phyloP scores from a whole-genome alignment of 2,329 filamentous ascomycete genomes.

The Aspergillus sp. region DNA sequence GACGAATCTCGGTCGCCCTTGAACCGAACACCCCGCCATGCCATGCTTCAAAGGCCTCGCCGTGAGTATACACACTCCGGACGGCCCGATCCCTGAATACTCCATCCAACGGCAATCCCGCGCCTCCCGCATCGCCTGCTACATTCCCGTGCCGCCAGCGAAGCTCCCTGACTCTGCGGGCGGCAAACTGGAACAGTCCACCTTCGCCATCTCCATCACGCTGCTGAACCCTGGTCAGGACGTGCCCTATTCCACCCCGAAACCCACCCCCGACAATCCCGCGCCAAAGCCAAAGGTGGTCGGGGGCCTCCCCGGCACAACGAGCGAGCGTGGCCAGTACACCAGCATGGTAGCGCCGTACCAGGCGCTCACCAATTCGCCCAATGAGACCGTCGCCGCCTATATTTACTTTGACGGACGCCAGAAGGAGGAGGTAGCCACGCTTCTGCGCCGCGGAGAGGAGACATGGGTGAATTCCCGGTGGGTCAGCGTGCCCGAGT shows the following conservation, averaged over 20 bases:
- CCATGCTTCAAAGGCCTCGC: slow-evolving; percentile 99
- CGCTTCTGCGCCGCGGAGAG: slow-evolving; percentile 83
- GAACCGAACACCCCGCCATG: slow-evolving; percentile 48
- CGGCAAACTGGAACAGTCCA: slow-evolving; percentile 83
- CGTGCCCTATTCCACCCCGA: slow-evolving; percentile 89
- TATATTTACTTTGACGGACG: slow-evolving; percentile 99
- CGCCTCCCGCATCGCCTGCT: slow-evolving; percentile 88
- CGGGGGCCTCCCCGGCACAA: slow-evolving; percentile 61
- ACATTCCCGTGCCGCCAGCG: slow-evolving; percentile 91
- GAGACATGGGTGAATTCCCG: slow-evolving; percentile 99
- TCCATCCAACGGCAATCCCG: slow-evolving; percentile 93
- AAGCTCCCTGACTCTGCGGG: slow-evolving; percentile 67
- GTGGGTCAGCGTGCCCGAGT: slow-evolving; percentile 91
- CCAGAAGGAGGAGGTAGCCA: slow-evolving; percentile 94
- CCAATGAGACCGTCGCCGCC: slow-evolving; percentile 95
- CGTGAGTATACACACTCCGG: slow-evolving; percentile 86
- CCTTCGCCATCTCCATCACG: slow-evolving; percentile 97
- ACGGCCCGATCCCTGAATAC: slow-evolving; percentile 81
- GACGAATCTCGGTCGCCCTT: slow-evolving; percentile 1
- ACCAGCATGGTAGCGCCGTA: slow-evolving; percentile 71
- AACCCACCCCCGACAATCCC: slow-evolving; percentile 71
- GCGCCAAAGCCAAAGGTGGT: slow-evolving; percentile 80
- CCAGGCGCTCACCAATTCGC: slow-evolving; percentile 84
- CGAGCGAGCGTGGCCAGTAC: slow-evolving; percentile 52
- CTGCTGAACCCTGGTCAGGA: slow-evolving; percentile 83